Conservation (phyloP, 306 rosid genomes). For the Calophaca sinica region DNA sequence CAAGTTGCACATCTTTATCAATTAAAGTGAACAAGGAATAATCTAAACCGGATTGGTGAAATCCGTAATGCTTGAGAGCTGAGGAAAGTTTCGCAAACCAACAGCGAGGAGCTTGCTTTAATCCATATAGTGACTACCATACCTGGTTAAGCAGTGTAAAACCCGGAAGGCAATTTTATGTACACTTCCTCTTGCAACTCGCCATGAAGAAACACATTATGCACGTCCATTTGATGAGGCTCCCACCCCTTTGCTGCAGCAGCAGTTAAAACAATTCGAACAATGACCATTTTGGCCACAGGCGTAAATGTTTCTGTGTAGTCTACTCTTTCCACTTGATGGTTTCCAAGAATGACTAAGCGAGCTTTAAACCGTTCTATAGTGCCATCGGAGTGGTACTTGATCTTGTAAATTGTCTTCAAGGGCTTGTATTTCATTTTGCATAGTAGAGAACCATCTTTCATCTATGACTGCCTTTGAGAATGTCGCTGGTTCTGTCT, state of each 20-base stretch:
- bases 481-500: no score
- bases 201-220: slow-evolving; percentile 6
- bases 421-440: not conserved
- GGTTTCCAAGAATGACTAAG: not conserved
- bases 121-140: not conserved
- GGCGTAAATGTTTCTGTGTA: not conserved
- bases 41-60: not conserved
- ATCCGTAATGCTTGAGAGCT: not conserved
- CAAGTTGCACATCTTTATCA: no score
- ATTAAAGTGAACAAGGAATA: no score
- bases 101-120: not conserved
- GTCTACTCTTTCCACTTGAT: slow-evolving; percentile 4
- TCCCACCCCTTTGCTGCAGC: not conserved
- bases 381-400: not conserved
- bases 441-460: not conserved
- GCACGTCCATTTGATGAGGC: not conserved
- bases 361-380: not conserved
- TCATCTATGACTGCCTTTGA: no score
- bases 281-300: not conserved
- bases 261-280: not conserved
- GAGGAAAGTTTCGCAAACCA: not conserved
- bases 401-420: no score
- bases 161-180: not conserved
- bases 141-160: not conserved
- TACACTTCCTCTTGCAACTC: not conserved